Base-by-base conservation (phyloP, 331 rosid species). In the Malus hybrid region DNA sequence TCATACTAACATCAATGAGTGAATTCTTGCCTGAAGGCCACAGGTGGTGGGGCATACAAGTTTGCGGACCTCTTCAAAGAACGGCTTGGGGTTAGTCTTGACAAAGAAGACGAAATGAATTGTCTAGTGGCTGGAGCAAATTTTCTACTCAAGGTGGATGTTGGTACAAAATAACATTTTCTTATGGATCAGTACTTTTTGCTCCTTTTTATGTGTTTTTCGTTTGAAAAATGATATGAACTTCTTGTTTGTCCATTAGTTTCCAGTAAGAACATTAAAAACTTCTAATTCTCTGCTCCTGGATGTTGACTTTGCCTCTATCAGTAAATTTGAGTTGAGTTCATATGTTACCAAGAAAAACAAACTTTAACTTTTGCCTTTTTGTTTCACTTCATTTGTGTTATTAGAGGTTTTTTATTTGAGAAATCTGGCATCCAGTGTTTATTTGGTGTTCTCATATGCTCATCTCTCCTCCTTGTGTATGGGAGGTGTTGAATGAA, bases 61-160 rank as follows among this genome's bases (percentile, higher is more conserved):
- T 87, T 79, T 75, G 85, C 91, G 8, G 88, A 87, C 81, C 89
- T 87, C 54, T 85, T 87, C 73, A 87, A 85, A 65, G 87, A 86
- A 78, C 93, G 88, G 84, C 99, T 95, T 63, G 99, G 99, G 32
- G 98, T 95, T 76, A 85, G 96, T 74, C 86, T 95, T 68, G 99
- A 95, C 88, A 95, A 95, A 86, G 99, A 95, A 85, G 99, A 95
- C 19, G 99, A 95, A 85, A 95, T 95, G 98, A 82, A 92, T 83
- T 95, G 97, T 85, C 97, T 87, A 48, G 84, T 95, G 52, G 86
- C 99, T 3, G 99, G 99, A 83, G 99, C 98, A 67, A 95, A 95
- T 75, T 95, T 95, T 88, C 82, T 95, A 81, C 91, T 95, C 64
- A 95, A 95, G 99, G 99, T 95, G 91, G 83, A 80, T 65, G 73